Percentiles rank a stretch among this genome's conserved stretches.
phyloP scores from a whole-genome alignment of 441 rosid species.

The Populus tomentosa region DNA sequence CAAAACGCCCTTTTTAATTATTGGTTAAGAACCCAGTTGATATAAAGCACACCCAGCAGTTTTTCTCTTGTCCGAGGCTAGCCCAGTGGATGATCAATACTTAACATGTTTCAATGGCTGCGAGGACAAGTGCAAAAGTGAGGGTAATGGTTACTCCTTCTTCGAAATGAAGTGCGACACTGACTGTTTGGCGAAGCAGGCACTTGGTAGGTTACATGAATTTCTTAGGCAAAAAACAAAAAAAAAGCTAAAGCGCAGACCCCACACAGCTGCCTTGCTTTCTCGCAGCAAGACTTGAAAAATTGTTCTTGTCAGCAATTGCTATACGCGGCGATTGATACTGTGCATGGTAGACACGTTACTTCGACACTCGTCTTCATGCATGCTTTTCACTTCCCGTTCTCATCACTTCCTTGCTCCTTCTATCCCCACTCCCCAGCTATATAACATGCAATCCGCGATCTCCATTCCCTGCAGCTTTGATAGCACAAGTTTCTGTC shows the following conservation, averaged over 20 bases:
- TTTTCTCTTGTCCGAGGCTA: constrained; percentile 5
- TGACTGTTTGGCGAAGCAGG: constrained; percentile 26
- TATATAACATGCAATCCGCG: background rate
- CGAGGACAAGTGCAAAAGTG: constrained; percentile 13
- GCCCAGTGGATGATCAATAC: background rate
- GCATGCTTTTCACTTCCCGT: constrained; percentile 24
- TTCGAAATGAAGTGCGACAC: constrained; percentile 43
- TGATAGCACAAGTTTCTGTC: background rate
- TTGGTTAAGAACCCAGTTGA: too few relatives aligned
- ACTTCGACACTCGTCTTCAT: constrained; percentile 32
- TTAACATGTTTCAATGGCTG: constrained; percentile 22
- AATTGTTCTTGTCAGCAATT: background rate
- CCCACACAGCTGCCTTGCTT: too few relatives aligned
- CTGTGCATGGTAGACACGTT: constrained; percentile 22
- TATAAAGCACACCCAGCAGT: background rate
- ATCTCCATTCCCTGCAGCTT: background rate
- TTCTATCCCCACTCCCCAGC: background rate
- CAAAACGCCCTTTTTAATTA: too few relatives aligned
- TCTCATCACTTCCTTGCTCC: background rate
- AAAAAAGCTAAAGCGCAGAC: too few relatives aligned
- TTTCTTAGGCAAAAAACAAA: too few relatives aligned
- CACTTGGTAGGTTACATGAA: constrained; percentile 9
- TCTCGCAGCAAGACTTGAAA: background rate
- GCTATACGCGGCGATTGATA: constrained; percentile 14
- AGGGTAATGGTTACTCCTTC: constrained; percentile 9